Percentiles rank a stretch among this genome's conserved stretches.
Evolutionary conservation across 345 rosid species (phyloP).

Genomic region (Brassica juncea): DNA sequence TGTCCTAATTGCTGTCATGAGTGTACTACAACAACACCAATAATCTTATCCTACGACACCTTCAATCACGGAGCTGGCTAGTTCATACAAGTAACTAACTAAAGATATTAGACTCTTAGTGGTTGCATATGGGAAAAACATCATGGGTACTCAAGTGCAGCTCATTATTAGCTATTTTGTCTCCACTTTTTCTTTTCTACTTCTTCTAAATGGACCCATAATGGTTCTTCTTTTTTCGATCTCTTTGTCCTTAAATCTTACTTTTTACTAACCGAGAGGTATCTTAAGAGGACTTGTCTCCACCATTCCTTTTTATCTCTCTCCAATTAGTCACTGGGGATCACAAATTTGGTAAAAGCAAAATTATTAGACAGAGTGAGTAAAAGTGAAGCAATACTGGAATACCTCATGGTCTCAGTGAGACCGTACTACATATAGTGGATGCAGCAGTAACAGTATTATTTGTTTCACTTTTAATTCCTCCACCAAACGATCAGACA

Average conservation of each 20-base stretch:
- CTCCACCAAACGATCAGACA: neutral
- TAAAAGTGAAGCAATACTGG: slow-evolving; percentile 31
- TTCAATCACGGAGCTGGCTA: slow-evolving; percentile 39
- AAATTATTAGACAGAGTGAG: slow-evolving; percentile 25
- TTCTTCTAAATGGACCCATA: slow-evolving; percentile 45
- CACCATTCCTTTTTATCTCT: slow-evolving; percentile 17
- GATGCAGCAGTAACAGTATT: slow-evolving; percentile 10
- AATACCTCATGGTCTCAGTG: slow-evolving; percentile 1
- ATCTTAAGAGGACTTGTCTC: slow-evolving; percentile 40
- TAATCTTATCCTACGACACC: slow-evolving; percentile 24
- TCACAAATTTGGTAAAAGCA: slow-evolving; percentile 35
- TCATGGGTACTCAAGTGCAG: slow-evolving; percentile 60
- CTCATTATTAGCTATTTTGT: slow-evolving; percentile 43
- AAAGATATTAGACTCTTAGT: slow-evolving; percentile 21
- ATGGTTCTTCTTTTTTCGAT: slow-evolving; percentile 33
- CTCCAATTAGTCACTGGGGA: slow-evolving; percentile 34
- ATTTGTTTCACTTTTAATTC: neutral
- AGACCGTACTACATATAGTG: neutral
- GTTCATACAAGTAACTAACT: slow-evolving; percentile 27
- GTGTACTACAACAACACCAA: slow-evolving; percentile 12
- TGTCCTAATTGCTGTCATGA: slow-evolving; percentile 7
- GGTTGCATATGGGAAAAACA: slow-evolving; percentile 68
- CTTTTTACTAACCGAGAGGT: slow-evolving; percentile 37
- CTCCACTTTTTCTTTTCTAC: slow-evolving; percentile 46
- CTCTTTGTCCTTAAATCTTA: slow-evolving; percentile 27